These are phyloP conservation scores for Herpetomonas muscarum DNA, from an alignment of 208 protist species.

Conservation along the genomic window DNA sequence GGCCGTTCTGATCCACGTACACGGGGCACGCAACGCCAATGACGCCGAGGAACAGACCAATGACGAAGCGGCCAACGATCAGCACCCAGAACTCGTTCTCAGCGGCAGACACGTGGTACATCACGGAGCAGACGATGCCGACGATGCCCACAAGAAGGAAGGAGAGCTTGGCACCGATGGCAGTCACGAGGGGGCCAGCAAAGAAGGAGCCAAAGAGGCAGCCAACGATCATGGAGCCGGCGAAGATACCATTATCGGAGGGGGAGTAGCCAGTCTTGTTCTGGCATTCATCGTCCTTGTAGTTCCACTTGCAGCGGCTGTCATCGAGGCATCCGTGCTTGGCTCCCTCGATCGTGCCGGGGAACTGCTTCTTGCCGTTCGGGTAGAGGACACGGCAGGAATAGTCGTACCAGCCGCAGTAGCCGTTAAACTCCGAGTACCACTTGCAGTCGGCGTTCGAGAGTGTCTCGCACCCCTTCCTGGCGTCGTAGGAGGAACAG, in stretches of 20 bases:
- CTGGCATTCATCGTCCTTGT: slow-evolving; percentile 37
- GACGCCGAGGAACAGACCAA: slow-evolving; percentile 70
- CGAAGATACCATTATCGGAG: slow-evolving; percentile 70
- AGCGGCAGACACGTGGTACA: slow-evolving; percentile 54
- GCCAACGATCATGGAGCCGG: slow-evolving; percentile 77
- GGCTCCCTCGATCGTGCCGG: background rate
- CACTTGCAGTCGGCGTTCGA: slow-evolving; percentile 57
- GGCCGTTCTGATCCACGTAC: slow-evolving; percentile 71
- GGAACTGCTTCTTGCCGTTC: too few species aligned
- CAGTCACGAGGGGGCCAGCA: slow-evolving; percentile 31
- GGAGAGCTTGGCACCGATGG: slow-evolving; percentile 46
- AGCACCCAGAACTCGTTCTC: slow-evolving; percentile 69
- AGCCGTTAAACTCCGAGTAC: slow-evolving; percentile 6
- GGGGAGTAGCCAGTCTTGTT: slow-evolving; percentile 52
- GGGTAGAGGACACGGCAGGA: slow-evolving; percentile 28
- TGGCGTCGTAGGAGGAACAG: slow-evolving; percentile 35
- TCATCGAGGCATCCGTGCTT: slow-evolving; percentile 16
- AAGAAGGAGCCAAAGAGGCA: slow-evolving; percentile 75
- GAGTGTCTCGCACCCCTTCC: slow-evolving; percentile 33
- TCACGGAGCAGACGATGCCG: slow-evolving; percentile 39
- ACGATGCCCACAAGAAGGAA: slow-evolving; percentile 62
- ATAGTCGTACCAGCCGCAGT: slow-evolving; percentile 36
- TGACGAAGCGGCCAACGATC: slow-evolving; percentile 58
- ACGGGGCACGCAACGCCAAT: slow-evolving; percentile 59
- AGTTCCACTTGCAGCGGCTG: slow-evolving; percentile 46